Evolutionary conservation across 768 basidiomycete genomes (phyloP).

Genomic region (Gyrodon lividus): DNA sequence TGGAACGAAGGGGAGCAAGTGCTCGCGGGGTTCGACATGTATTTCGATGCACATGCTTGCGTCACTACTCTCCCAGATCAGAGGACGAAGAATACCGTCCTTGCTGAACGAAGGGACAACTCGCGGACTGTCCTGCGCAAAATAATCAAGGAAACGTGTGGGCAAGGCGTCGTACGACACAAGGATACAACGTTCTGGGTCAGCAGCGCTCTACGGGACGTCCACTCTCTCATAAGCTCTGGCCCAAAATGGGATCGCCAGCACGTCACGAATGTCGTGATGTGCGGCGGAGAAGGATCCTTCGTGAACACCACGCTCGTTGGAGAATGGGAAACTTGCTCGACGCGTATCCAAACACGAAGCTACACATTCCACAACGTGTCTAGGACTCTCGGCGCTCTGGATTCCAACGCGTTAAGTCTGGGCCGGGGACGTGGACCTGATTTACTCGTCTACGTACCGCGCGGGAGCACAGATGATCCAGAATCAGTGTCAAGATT

Average conservation of each 20-base stretch:
- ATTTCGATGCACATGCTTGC: conserved; percentile 37
- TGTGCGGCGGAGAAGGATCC: neutral
- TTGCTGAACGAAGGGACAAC: neutral
- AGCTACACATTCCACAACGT: neutral
- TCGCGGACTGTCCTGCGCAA: neutral
- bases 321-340: neutral
- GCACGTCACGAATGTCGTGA: neutral
- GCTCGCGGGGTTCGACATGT: conserved; percentile 33
- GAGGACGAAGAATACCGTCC: neutral
- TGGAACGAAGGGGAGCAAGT: conserved; percentile 28
- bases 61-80: conserved; percentile 32
- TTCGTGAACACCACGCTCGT: neutral
- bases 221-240: neutral
- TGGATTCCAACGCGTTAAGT: too few relatives aligned
- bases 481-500: neutral
- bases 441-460: neutral
- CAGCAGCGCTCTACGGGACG: neutral
- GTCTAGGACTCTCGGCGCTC: neutral
- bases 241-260: neutral
- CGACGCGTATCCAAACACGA: neutral
- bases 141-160: neutral
- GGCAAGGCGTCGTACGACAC: neutral
- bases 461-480: neutral
- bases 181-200: neutral
- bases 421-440: neutral